Evolutionary conservation across 768 basidiomycete genomes (phyloP), one percentile per base, ranked within the genome.

Genomic region (Leccinum barrowsii): DNA sequence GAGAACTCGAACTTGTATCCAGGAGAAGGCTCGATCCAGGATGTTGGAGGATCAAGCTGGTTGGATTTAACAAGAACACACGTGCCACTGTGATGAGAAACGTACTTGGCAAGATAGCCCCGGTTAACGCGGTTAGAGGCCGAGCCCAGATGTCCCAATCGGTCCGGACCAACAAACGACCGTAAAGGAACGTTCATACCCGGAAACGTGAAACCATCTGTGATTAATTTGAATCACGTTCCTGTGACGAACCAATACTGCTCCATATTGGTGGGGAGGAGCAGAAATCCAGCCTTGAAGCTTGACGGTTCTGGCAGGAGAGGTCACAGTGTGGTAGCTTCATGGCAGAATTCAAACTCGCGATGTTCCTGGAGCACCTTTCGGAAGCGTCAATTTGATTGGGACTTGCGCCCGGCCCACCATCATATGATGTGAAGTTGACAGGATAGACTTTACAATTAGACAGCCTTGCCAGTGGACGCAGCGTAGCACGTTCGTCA

Each of bases 51-150:
- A 35, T 30, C 30, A 21, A 35, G 13, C 5, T 5, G 7, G 19
- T 11, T 7, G 19, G 50, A 52, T 71, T 73, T 73, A 73, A 69
- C 24, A 44, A 47, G 50, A 49, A 59, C 49, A 37, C 71, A 73
- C 69, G 69, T 69, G 69, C 44, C 37, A 17, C 30, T 21, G 52
- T 24, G 42, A 50, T 61, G 54, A 47, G 58, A 34, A 47, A 15
- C 24, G 10, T 24, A 40, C 48, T 7, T 26, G 48, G 26, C 24
- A 13, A 47, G 30, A 37, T 54, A 50, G 13, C 44, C 30, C 48
- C 8, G 53, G 56, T 58, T 58, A 48, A 49, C 44, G 51, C 58
- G 58, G 59, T 50, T 44, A 57, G 42, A 44, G 19, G 11, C 42
- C 10, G 2, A 11, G 19, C 42, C 19, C 42, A 44, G n/a, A 19